Conservation (phyloP, 208 protist species). For the Naegleria lovaniensis region DNA sequence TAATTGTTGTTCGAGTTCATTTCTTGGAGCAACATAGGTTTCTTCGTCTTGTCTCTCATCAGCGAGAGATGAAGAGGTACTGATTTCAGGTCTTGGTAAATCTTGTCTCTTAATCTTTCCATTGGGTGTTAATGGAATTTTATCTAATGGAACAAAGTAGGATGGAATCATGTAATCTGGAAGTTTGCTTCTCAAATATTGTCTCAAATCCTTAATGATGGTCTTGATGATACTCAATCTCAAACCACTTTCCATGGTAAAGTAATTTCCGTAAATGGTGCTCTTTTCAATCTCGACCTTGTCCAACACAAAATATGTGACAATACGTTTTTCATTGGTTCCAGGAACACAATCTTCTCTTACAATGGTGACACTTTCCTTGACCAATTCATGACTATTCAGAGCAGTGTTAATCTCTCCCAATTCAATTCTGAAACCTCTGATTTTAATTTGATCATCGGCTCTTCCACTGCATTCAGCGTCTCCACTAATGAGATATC, state of each 20-base stretch:
- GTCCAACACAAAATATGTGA: constrained; percentile 35
- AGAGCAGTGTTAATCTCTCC: constrained; percentile 56
- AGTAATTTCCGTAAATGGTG: background rate
- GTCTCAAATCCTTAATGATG: constrained; percentile 29
- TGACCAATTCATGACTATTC: constrained; percentile 40
- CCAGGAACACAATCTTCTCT: constrained; percentile 34
- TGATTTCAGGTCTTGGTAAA: constrained; percentile 42
- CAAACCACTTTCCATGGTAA: background rate
- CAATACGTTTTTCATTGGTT: constrained; percentile 42
- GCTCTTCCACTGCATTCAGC: constrained; percentile 50
- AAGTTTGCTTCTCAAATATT: constrained; percentile 44
- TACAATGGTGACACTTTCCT: constrained; percentile 54
- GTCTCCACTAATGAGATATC: constrained; percentile 36
- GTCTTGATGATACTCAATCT: background rate
- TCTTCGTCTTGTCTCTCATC: constrained; percentile 5
- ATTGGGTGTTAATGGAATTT: constrained; percentile 56
- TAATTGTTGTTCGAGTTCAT: constrained; percentile 25
- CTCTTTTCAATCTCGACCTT: background rate
- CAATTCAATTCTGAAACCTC: constrained; percentile 58
- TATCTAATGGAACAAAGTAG: constrained; percentile 42
- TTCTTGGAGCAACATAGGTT: constrained; percentile 26
- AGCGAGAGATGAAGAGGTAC: background rate
- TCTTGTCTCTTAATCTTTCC: constrained; percentile 52
- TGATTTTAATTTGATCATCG: constrained; percentile 57
- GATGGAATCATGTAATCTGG: constrained; percentile 58